phyloP scores from a whole-genome alignment of 306 rosid species.

The Medicago lupulina region DNA sequence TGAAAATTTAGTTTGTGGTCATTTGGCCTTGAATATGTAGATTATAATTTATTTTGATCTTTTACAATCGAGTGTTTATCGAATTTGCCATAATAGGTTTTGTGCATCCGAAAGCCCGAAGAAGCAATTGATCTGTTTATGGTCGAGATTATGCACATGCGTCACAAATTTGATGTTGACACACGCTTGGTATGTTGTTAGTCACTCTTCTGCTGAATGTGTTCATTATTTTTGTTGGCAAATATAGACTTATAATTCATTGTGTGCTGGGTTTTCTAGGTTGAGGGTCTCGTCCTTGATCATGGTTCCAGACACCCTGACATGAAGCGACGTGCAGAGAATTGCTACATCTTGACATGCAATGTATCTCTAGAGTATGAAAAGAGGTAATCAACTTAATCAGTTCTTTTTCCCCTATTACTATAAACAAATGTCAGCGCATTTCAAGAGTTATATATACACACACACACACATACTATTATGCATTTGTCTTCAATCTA shows the following conservation, averaged over 20 bases:
- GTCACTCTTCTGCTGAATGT: background rate
- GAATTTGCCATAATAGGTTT: conserved; percentile 62
- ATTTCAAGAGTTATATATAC: background rate
- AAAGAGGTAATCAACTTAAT: conserved; percentile 65
- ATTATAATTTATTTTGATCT: background rate
- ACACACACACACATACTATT: background rate
- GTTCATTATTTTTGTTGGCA: background rate
- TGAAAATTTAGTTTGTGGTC: background rate
- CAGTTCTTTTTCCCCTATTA: background rate
- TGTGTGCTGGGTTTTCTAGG: conserved; percentile 52
- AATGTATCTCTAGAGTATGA: conserved; percentile 96
- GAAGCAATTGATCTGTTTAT: conserved; percentile 89
- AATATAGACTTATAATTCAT: background rate
- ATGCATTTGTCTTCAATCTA: background rate
- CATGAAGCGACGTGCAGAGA: conserved; percentile 96
- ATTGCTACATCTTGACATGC: conserved; percentile 82
- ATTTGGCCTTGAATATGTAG: background rate
- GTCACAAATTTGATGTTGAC: conserved; percentile 93
- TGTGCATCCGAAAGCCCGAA: conserved; percentile 85
- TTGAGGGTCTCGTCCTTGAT: conserved; percentile 99
- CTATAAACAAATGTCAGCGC: background rate
- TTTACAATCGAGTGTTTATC: conserved; percentile 30
- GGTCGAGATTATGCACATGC: conserved; percentile 99
- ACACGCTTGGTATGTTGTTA: conserved; percentile 84
- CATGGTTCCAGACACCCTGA: conserved; percentile 99